Evolutionary conservation across 306 rosid genomes (phyloP), one percentile per base, ranked within the genome.

Genomic region (Boehmeria nivea): DNA sequence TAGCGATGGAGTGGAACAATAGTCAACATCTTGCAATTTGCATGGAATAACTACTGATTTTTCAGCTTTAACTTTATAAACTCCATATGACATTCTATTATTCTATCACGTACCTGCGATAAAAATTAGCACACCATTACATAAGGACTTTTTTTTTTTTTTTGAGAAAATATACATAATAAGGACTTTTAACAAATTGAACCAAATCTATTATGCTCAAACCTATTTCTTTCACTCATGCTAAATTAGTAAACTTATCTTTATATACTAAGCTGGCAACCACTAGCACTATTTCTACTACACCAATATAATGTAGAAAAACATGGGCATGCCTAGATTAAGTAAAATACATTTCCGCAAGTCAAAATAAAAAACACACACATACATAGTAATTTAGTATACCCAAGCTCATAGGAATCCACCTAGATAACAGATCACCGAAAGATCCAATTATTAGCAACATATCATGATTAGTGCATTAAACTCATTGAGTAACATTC

Each of bases 291-390:
- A 14, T 2, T 33, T 33, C 7, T 33, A n/a, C n/a, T n/a, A n/a
- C n/a, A n/a, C n/a, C n/a, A 5, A 43, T 36, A 11, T 25, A 55
- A 31, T 33, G 25, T 12, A 40, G 33, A 15, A 13, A 3, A 20
- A 20, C 9, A 55, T 33, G 39, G 25, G 27, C 17, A 24, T 59
- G 40, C 19, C 31, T 65, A 46, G 3, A 8, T 38, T 43, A 21
- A 44, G 36, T 64, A 49, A 46, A 59, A 24, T 44, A 46, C 31
- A 57, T 16, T 45, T 60, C 17, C 23, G 21, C 2, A 12, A 23
- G 47, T 68, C 56, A 33, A 54, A 14, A 54, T 69, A 63, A n/a
- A 12, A 22, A n/a, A 42, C 15, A 42, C n/a, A n/a, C n/a, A n/a
- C n/a, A n/a, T n/a, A n/a, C n/a, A n/a, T n/a, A n/a, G n/a, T n/a